Percentiles rank a stretch among this genome's conserved stretches.
Evolutionary conservation across 2,329 filamentous ascomycete species (phyloP).

Genomic region (Fusarium clavum): DNA sequence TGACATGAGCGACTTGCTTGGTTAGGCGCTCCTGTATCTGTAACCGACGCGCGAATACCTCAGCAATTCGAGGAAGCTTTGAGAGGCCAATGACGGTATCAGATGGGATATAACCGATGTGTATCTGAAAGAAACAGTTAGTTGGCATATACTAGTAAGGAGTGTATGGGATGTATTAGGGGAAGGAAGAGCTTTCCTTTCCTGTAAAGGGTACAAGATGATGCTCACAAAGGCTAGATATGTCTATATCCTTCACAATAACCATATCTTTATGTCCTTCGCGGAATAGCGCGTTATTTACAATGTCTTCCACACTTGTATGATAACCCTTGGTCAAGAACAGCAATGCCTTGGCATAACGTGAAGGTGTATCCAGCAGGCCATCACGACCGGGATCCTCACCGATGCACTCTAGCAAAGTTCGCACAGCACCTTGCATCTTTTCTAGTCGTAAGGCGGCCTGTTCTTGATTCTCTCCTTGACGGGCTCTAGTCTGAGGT

Average conservation of each 20-base stretch:
- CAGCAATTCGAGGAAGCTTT: slow-evolving; percentile 93
- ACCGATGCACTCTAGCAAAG: slow-evolving; percentile 75
- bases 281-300: slow-evolving; percentile 94
- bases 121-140: slow-evolving; percentile 74
- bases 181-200: slow-evolving; percentile 69
- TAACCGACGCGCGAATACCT: slow-evolving; percentile 93
- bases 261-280: slow-evolving; percentile 98
- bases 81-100: slow-evolving; percentile 93
- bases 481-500: slow-evolving; percentile 65
- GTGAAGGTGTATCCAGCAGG: slow-evolving; percentile 76
- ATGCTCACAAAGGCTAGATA: slow-evolving; percentile 90
- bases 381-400: slow-evolving; percentile 75
- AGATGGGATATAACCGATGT: slow-evolving; percentile 96
- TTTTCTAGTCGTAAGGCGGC: slow-evolving; percentile 65
- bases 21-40: slow-evolving; percentile 97
- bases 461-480: slow-evolving; percentile 62
- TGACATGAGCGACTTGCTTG: slow-evolving; percentile 93
- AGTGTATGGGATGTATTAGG: too few relatives aligned
- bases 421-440: slow-evolving; percentile 71
- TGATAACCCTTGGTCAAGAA: slow-evolving; percentile 98
- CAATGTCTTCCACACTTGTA: slow-evolving; percentile 89
- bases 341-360: slow-evolving; percentile 95
- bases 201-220: slow-evolving; percentile 96
- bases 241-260: slow-evolving; percentile 96
- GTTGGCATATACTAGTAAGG: not conserved